Evolutionary conservation across 768 basidiomycete species (phyloP).

Genomic region (Crepidotus variabilis): DNA sequence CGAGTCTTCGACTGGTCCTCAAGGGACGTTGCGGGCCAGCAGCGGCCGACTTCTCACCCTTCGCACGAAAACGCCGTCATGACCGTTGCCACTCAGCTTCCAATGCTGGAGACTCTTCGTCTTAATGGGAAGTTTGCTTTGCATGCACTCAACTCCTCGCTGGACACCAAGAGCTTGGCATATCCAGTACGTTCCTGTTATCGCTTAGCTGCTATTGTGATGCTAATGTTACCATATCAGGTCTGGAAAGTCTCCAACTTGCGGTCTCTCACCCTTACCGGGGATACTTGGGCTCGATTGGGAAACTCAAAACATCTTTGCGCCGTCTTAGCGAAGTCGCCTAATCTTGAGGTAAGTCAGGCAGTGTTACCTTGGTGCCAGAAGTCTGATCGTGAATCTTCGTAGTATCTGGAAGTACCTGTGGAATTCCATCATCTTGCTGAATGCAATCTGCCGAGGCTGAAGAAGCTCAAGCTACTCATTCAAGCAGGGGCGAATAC

Average conservation of each 20-base stretch:
- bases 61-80: slow-evolving; percentile 38
- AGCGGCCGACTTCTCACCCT: slow-evolving; percentile 27
- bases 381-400: neutral
- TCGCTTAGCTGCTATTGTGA: neutral
- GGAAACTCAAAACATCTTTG: slow-evolving; percentile 26
- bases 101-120: slow-evolving; percentile 29
- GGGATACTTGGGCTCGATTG: slow-evolving; percentile 26
- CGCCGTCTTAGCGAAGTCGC: slow-evolving; percentile 23
- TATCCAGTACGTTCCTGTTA: slow-evolving; percentile 35
- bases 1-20: slow-evolving; percentile 42
- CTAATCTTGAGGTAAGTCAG: slow-evolving; percentile 25
- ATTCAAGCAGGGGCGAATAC: slow-evolving; percentile 36
- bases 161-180: slow-evolving; percentile 24
- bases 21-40: slow-evolving; percentile 19
- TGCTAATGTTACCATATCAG: slow-evolving; percentile 14
- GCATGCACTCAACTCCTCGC: slow-evolving; percentile 26
- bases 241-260: slow-evolving; percentile 28
- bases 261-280: slow-evolving; percentile 23
- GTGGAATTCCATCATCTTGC: slow-evolving; percentile 38
- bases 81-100: slow-evolving; percentile 23
- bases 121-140: slow-evolving; percentile 35
- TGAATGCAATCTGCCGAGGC: slow-evolving; percentile 33
- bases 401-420: slow-evolving; percentile 41
- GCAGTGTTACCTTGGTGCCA: neutral
- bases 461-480: slow-evolving; percentile 37